Conservation (phyloP, 345 rosid species). For the Ricinus communis region DNA sequence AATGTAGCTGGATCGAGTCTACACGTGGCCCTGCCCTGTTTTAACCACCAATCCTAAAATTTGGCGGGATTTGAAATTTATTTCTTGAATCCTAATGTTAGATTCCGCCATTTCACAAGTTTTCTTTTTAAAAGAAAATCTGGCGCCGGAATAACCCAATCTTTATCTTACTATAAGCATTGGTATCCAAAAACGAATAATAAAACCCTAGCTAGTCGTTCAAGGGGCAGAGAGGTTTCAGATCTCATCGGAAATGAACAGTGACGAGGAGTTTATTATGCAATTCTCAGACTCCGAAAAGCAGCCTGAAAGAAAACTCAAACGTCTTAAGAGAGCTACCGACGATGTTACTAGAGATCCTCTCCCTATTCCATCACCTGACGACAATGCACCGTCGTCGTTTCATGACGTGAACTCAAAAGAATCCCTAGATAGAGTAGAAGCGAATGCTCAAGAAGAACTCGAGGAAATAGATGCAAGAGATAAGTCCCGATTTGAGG, state of each 20-base stretch:
- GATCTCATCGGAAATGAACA: slow-evolving; percentile 39
- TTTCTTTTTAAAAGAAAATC: slow-evolving; percentile 25
- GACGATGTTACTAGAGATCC: background rate
- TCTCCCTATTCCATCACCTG: background rate
- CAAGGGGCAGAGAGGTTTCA: background rate
- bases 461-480: slow-evolving; percentile 27
- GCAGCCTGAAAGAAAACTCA: slow-evolving; percentile 50
- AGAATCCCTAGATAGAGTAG: slow-evolving; percentile 19
- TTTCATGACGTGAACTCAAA: slow-evolving; percentile 24
- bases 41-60: background rate
- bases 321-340: slow-evolving; percentile 61
- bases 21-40: no score
- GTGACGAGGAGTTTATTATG: slow-evolving; percentile 42
- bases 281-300: slow-evolving; percentile 45
- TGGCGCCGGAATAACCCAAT: slow-evolving; percentile 37
- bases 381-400: slow-evolving; percentile 1
- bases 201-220: background rate
- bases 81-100: background rate
- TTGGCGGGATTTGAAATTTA: slow-evolving; percentile 18
- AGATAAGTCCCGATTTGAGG: slow-evolving; percentile 22
- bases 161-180: background rate
- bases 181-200: background rate
- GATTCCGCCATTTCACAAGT: background rate
- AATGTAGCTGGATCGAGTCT: no score
- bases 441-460: slow-evolving; percentile 14